Conservation (phyloP, 2,329 filamentous ascomycete genomes). For the Metarhizium anisopliae region DNA sequence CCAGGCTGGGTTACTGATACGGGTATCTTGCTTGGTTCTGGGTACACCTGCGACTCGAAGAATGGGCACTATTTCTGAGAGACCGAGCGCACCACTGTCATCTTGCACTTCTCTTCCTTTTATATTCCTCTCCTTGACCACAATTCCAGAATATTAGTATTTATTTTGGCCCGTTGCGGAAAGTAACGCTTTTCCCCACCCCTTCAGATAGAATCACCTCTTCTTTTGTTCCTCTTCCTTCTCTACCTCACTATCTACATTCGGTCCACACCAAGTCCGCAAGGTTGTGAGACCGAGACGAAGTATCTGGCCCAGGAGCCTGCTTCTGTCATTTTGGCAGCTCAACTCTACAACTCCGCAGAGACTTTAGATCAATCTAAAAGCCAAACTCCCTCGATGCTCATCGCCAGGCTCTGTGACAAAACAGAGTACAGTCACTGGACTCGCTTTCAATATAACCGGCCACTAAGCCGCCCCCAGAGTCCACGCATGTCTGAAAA, state of each 20-base stretch:
- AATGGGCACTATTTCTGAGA: not conserved
- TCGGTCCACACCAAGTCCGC: no score
- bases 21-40: not conserved
- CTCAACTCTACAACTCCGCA: not conserved
- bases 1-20: no score
- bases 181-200: no score
- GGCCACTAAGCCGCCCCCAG: constrained; percentile 33
- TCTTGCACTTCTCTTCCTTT: not conserved
- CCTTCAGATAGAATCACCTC: no score
- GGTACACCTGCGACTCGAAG: not conserved
- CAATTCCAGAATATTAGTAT: no score
- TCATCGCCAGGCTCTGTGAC: constrained; percentile 4
- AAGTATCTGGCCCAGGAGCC: no score
- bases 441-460: constrained; percentile 44
- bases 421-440: constrained; percentile 43
- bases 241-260: not conserved
- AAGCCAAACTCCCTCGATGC: constrained; percentile 4
- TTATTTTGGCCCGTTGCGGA: no score
- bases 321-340: not conserved
- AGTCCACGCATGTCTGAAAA: constrained; percentile 49
- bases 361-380: not conserved
- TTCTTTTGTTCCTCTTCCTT: not conserved
- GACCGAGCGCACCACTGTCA: not conserved
- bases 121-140: no score
- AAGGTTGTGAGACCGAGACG: no score